A percentile compares a stretch with the other conserved stretches of the same genome.
phyloP scores from a whole-genome alignment of 768 basidiomycete genomes.

The Coprinopsis strossmayeri region DNA sequence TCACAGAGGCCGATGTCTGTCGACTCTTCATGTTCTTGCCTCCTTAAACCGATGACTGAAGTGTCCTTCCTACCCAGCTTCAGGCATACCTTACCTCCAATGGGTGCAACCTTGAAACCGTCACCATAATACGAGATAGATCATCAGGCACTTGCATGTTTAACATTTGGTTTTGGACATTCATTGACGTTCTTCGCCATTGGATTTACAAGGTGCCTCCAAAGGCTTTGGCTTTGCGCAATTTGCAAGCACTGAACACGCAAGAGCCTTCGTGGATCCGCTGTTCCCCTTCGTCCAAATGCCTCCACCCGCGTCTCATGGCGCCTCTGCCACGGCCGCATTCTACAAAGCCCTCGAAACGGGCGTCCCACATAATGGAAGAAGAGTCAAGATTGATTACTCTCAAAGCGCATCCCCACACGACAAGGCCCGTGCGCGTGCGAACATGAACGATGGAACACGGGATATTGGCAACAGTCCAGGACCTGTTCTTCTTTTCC shows the following conservation, averaged over 20 bases:
- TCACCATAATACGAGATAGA: slow-evolving; percentile 96
- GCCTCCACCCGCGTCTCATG: slow-evolving; percentile 86
- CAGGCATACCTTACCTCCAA: slow-evolving; percentile 69
- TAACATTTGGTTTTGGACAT: slow-evolving; percentile 62
- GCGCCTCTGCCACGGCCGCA: slow-evolving; percentile 63
- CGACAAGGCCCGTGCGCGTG: slow-evolving; percentile 54
- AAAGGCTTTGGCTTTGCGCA: slow-evolving; percentile 98
- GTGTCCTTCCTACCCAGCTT: slow-evolving; percentile 48
- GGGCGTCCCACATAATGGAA: slow-evolving; percentile 66
- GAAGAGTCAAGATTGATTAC: slow-evolving; percentile 93
- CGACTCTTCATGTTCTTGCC: slow-evolving; percentile 27
- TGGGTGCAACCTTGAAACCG: slow-evolving; percentile 74
- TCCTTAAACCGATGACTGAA: slow-evolving; percentile 27
- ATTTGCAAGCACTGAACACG: slow-evolving; percentile 81
- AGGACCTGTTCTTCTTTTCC: slow-evolving; percentile 78
- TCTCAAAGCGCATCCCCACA: slow-evolving; percentile 78
- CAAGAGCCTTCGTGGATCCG: slow-evolving; percentile 86
- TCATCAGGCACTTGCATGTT: slow-evolving; percentile 88
- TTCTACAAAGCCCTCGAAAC: slow-evolving; percentile 74
- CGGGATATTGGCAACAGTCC: slow-evolving; percentile 90
- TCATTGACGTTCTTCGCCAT: slow-evolving; percentile 70
- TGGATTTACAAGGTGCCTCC: slow-evolving; percentile 79
- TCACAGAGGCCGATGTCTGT: slow-evolving; percentile 90
- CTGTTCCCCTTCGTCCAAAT: slow-evolving; percentile 89
- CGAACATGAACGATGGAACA: slow-evolving; percentile 85